Percentiles rank a stretch among this genome's conserved stretches.
These are phyloP conservation scores for Vigna hirtella DNA, from an alignment of 306 rosid species.

Conservation along the genomic window DNA sequence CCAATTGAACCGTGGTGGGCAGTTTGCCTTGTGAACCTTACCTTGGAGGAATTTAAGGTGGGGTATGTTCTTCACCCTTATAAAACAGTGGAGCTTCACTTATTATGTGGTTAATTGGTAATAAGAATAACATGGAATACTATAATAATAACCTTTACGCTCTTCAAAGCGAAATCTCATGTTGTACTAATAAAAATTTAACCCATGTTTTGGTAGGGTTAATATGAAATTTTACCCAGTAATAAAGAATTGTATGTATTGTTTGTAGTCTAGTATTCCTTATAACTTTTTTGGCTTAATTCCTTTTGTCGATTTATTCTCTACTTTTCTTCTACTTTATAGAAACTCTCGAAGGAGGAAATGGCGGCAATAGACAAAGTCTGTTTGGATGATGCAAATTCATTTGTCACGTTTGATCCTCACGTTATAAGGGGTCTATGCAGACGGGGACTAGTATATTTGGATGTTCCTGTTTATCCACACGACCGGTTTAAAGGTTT, in stretches of 20 bases:
- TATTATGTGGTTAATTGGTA: constrained; percentile 27
- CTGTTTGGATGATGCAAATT: constrained; percentile 88
- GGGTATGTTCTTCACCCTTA: constrained; percentile 46
- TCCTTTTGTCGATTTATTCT: constrained; percentile 21
- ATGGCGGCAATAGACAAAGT: constrained; percentile 83
- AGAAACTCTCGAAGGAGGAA: constrained; percentile 95
- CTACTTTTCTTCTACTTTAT: constrained; percentile 37
- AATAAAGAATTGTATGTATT: neutral
- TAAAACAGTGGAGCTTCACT: constrained; percentile 21
- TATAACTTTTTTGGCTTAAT: neutral
- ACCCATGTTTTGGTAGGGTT: neutral
- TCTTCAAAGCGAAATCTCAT: neutral
- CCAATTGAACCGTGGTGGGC: constrained; percentile 96
- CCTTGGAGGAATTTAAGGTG: constrained; percentile 98
- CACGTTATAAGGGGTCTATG: constrained; percentile 67
- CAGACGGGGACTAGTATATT: constrained; percentile 79
- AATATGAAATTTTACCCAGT: neutral
- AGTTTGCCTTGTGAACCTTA: constrained; percentile 92
- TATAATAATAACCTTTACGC: neutral
- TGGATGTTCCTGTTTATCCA: constrained; percentile 85
- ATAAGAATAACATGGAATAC: constrained; percentile 25
- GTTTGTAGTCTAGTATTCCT: neutral
- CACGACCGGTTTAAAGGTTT: constrained; percentile 89
- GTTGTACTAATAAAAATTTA: neutral
- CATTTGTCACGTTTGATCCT: constrained; percentile 73